Evolutionary conservation across 257 asterid genomes (phyloP).

Genomic region (Capsicum chinense): DNA sequence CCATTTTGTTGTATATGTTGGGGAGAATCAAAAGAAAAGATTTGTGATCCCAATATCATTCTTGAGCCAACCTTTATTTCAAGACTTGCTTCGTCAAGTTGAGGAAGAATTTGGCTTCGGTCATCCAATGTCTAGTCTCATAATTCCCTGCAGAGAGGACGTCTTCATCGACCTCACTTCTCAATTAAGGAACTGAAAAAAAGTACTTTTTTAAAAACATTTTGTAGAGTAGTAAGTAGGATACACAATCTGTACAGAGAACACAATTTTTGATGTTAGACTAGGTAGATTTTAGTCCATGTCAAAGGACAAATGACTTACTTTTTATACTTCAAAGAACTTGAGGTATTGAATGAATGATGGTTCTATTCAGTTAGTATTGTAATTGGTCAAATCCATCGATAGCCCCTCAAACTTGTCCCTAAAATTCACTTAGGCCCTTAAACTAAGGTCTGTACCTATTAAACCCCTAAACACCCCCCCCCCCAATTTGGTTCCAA

Average conservation of each 20-base stretch:
- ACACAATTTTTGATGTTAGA: neutral
- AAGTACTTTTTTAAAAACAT: neutral
- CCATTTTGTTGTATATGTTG: conserved; percentile 59
- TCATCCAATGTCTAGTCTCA: conserved; percentile 63
- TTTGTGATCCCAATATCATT: conserved; percentile 42
- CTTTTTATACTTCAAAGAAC: neutral
- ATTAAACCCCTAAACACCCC: no score
- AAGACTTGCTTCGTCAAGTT: conserved; percentile 44
- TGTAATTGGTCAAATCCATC: no score
- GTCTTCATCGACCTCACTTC: conserved; percentile 43
- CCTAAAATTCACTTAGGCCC: no score
- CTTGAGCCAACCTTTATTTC: conserved; percentile 52
- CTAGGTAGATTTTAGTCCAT: neutral
- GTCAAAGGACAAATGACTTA: neutral
- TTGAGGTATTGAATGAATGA: neutral
- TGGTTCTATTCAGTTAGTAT: neutral
- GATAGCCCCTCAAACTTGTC: no score
- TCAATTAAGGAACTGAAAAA: conserved; percentile 17
- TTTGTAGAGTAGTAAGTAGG: neutral
- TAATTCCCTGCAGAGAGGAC: conserved; percentile 51
- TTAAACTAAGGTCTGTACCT: no score
- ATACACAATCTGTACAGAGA: neutral
- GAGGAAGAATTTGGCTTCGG: conserved; percentile 48
- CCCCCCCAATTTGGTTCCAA: no score
- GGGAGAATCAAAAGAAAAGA: conserved; percentile 43